Evolutionary conservation across 1,284 basidiomycete genomes (phyloP).

Genomic region (Sutorius eximius): DNA sequence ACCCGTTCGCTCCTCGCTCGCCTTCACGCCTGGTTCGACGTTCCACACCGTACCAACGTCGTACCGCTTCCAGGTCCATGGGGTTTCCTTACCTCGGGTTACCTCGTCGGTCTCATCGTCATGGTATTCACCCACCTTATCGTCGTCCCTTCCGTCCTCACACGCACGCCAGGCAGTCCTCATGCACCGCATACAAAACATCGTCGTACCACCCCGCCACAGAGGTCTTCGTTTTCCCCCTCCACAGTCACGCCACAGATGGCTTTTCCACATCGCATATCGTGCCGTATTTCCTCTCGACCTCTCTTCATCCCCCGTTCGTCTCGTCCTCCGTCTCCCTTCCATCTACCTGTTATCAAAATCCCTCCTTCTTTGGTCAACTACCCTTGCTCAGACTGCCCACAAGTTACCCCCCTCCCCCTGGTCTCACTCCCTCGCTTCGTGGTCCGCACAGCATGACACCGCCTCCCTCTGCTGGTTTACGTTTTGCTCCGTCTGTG

Average conservation of each 20-base stretch:
- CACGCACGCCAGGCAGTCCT: constrained; percentile 53
- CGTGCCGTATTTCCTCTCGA: constrained; percentile 58
- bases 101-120: constrained; percentile 60
- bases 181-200: constrained; percentile 72
- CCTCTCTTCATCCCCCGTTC: constrained; percentile 56
- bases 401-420: constrained; percentile 38
- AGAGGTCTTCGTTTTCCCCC: constrained; percentile 31
- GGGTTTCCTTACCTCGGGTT: constrained; percentile 69
- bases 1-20: not conserved
- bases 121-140: constrained; percentile 45
- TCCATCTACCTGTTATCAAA: constrained; percentile 59
- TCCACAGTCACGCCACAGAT: constrained; percentile 15
- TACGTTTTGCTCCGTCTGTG: constrained; percentile 67
- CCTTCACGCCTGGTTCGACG: constrained; percentile 2
- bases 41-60: not conserved
- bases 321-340: constrained; percentile 58
- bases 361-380: constrained; percentile 54
- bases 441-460: constrained; percentile 49
- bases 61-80: constrained; percentile 55
- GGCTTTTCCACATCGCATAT: constrained; percentile 36
- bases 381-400: constrained; percentile 58
- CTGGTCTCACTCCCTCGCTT: constrained; percentile 39
- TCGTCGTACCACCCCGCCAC: constrained; percentile 66
- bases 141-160: constrained; percentile 2
- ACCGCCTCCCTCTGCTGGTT: constrained; percentile 70